Conservation (phyloP, 768 basidiomycete genomes). For the Mycena albidolilacea region DNA sequence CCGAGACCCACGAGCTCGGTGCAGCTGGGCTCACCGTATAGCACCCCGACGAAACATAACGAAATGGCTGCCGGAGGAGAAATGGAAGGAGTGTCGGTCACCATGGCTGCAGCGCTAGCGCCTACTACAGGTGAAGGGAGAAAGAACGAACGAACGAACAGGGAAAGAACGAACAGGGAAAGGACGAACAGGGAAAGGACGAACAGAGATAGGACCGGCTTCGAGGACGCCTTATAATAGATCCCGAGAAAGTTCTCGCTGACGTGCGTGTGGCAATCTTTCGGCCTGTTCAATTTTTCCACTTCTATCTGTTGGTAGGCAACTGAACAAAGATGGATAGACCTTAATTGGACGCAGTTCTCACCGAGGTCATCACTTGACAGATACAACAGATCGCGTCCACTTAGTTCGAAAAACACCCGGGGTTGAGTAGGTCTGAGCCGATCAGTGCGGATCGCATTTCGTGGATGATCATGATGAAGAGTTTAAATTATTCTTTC, state of each 20-base stretch:
- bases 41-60: conserved; percentile 19
- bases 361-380: background rate
- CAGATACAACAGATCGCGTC: conserved; percentile 6
- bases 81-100: conserved; percentile 21
- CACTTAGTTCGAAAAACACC: background rate
- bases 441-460: too few relatives aligned
- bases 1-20: background rate
- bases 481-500: too few relatives aligned
- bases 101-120: conserved; percentile 14
- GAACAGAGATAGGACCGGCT: too few relatives aligned
- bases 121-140: background rate
- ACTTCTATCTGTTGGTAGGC: conserved; percentile 8
- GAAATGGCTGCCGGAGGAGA: conserved; percentile 28
- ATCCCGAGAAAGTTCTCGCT: too few relatives aligned
- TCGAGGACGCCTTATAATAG: background rate
- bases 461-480: too few relatives aligned
- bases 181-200: too few relatives aligned
- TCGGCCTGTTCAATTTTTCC: background rate
- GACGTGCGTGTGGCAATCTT: too few relatives aligned
- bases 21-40: conserved; percentile 20
- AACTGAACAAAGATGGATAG: background rate
- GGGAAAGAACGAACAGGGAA: too few relatives aligned
- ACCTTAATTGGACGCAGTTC: background rate
- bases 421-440: too few relatives aligned
- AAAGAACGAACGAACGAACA: background rate